phyloP scores from a whole-genome alignment of 202 grass and related monocot genomes.

The Zoysia matrella region DNA sequence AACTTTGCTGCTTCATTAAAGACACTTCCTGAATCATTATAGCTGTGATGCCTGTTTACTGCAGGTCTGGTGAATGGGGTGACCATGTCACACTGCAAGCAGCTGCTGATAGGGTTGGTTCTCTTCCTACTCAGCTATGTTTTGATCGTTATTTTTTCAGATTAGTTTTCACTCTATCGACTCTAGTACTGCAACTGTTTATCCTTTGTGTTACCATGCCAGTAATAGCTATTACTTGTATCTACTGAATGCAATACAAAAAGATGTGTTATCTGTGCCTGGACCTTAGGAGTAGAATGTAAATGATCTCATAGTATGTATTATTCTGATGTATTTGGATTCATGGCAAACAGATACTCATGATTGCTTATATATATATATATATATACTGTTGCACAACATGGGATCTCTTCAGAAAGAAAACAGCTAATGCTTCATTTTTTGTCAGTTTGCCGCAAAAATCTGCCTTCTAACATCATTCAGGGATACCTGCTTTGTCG shows the following conservation, averaged over 20 bases:
- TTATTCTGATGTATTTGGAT: too few relatives aligned
- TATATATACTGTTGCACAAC: not conserved
- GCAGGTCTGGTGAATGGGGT: conserved; percentile 95
- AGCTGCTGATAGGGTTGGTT: conserved; percentile 89
- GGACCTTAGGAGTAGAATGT: too few relatives aligned
- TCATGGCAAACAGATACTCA: not conserved
- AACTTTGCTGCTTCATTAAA: conserved; percentile 33
- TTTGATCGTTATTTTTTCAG: too few relatives aligned
- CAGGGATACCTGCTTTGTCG: too few relatives aligned
- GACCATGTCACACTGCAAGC: conserved; percentile 98
- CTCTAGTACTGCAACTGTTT: too few relatives aligned
- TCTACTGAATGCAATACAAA: too few relatives aligned
- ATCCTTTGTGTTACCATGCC: too few relatives aligned
- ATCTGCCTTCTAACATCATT: too few relatives aligned
- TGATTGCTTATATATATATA: not conserved
- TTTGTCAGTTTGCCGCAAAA: conserved; percentile 67
- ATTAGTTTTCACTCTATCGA: too few relatives aligned
- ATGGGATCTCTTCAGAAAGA: conserved; percentile 1
- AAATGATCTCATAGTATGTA: too few relatives aligned
- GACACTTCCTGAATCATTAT: not conserved
- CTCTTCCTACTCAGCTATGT: not conserved
- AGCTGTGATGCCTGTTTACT: conserved; percentile 3
- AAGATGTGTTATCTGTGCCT: too few relatives aligned
- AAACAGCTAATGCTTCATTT: conserved; percentile 23
- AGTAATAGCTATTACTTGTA: too few relatives aligned